phyloP scores from a whole-genome alignment of 2,329 filamentous ascomycete genomes.

The Fusarium fracticaudum region DNA sequence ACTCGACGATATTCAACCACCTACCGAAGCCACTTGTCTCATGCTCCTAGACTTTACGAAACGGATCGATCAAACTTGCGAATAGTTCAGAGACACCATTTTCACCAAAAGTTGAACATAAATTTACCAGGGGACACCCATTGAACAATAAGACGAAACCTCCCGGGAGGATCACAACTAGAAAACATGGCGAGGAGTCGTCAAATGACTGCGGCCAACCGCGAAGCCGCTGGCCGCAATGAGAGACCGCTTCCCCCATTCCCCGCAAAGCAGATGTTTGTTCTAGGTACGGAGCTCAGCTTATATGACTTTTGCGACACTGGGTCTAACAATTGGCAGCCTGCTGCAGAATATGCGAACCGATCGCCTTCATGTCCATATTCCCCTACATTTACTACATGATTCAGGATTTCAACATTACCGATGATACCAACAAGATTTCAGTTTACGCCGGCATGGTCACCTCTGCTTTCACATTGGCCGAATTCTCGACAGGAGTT shows the following conservation, averaged over 20 bases:
- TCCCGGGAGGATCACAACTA: slow-evolving; percentile 19
- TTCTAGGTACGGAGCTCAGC: slow-evolving; percentile 54
- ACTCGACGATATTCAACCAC: slow-evolving; percentile 19
- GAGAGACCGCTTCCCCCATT: slow-evolving; percentile 46
- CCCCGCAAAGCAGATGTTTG: slow-evolving; percentile 60
- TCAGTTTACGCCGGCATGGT: slow-evolving; percentile 95
- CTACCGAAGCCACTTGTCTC: slow-evolving; percentile 5
- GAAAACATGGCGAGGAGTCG: slow-evolving; percentile 45
- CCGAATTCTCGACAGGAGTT: slow-evolving; percentile 91
- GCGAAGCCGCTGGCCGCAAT: slow-evolving; percentile 35
- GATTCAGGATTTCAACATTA: slow-evolving; percentile 90
- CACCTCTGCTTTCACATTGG: slow-evolving; percentile 94
- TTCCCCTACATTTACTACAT: slow-evolving; percentile 99
- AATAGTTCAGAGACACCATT: neutral
- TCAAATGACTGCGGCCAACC: slow-evolving; percentile 36
- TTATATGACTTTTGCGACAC: neutral
- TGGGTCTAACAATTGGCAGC: slow-evolving; percentile 60
- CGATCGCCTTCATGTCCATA: slow-evolving; percentile 99
- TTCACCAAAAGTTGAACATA: neutral
- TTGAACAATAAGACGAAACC: slow-evolving; percentile 1
- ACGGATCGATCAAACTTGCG: slow-evolving; percentile 12
- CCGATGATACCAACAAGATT: slow-evolving; percentile 80
- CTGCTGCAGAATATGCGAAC: slow-evolving; percentile 95
- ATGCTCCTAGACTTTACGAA: slow-evolving; percentile 11
- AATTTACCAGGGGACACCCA: neutral